Base-by-base conservation (phyloP, 2,329 filamentous ascomycete species). In the Xylaria sp. region DNA sequence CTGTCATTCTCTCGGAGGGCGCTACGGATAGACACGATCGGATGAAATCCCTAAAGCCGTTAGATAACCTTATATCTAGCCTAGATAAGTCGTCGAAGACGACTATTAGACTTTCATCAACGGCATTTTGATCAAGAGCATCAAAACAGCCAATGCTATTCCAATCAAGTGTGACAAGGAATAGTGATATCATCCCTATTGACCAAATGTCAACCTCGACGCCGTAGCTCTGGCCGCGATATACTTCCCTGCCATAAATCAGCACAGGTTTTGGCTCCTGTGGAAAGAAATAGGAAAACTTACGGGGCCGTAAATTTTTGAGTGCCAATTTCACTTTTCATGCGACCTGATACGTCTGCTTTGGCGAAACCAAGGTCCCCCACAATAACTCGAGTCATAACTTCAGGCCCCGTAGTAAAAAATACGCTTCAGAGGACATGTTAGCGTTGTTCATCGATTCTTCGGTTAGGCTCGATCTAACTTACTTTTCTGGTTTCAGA, bases 331-430 rank as follows among this genome's bases (percentile, higher is more conserved):
- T 76, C 71, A 0, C 82, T 84, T 4, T 74, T 78, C 80, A 86
- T 80, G 57, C 83, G 80, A 25, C 80, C 82, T 3, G 80, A 78
- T 50, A 76, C 78, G 9, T 81, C 76, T 12, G 83, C 79, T 13
- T 80, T 84, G 1, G 84, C 85, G 51, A 81, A 82, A 2, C 86
- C 85, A 78, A 88, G 84, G 68, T 88, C 86, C 0, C 85, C 83
- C 12, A 88, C 79, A 69, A 85, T 83, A 2, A 88, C 77, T 9
- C 85, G 80, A 60, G 83, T 82, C 2, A 78, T 77, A 12, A 81
- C 75, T 29, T 79, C 81, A 0, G 84, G 83, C 1, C 83, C 84
- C 16, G 81, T 81, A 0, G 82, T 82, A 64, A 86, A 79, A 12
- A 88, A 81, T 3, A 88, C 80, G 48, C 87, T 88, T 51, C 65